phyloP scores from a whole-genome alignment of 2,329 filamentous ascomycete genomes.

The Coniochaeta pulveracea region DNA sequence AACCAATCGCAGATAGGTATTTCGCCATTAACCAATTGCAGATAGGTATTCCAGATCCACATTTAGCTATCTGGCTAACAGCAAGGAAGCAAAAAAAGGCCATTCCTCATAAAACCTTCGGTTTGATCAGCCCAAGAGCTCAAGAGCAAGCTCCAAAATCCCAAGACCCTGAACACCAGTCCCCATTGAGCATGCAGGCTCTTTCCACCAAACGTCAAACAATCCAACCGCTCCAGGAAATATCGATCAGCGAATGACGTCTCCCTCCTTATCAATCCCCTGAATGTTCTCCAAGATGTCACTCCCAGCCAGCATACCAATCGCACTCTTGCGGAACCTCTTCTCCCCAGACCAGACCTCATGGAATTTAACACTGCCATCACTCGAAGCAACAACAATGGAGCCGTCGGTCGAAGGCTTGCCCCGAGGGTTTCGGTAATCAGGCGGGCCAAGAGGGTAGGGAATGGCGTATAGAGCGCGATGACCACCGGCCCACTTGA shows the following conservation, averaged over 20 bases:
- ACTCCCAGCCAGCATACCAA: slow-evolving; percentile 65
- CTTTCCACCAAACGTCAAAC: no score
- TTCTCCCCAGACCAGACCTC: slow-evolving; percentile 72
- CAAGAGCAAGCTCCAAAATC: no score
- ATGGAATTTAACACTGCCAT: slow-evolving; percentile 89
- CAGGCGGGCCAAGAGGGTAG: slow-evolving; percentile 48
- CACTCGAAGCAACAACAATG: slow-evolving; percentile 83
- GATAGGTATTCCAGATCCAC: no score
- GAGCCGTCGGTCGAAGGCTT: slow-evolving; percentile 62
- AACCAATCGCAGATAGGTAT: no score
- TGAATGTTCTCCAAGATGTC: slow-evolving; percentile 75
- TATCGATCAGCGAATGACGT: slow-evolving; percentile 60
- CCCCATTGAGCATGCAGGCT: no score
- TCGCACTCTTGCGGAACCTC: slow-evolving; percentile 38
- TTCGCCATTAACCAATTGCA: no score
- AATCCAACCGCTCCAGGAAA: no score
- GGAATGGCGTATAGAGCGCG: slow-evolving; percentile 79
- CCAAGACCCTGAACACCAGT: no score
- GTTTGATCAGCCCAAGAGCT: no score
- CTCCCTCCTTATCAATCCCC: slow-evolving; percentile 64
- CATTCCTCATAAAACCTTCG: no score
- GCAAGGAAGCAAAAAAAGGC: no score
- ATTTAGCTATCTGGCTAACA: no score
- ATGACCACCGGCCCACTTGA: slow-evolving; percentile 72
- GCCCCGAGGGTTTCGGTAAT: slow-evolving; percentile 21